Conservation (phyloP, 768 basidiomycete species). For the Thelephora aurantiotincta region DNA sequence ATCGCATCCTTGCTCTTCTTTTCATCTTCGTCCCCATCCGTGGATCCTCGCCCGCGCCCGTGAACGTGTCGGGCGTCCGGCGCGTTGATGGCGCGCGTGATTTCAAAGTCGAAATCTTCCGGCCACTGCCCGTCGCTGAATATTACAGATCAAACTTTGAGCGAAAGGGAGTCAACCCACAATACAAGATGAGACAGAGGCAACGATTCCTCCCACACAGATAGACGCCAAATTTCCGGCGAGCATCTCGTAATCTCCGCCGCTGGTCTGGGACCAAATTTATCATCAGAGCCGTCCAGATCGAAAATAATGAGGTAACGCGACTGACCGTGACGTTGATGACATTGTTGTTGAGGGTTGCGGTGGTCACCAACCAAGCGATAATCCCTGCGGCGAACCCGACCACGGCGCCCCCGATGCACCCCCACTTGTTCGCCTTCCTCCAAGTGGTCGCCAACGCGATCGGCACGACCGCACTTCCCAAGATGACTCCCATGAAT, state of each 20-base stretch:
- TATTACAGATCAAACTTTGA: not conserved
- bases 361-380: conserved; percentile 79
- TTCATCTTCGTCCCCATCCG: conserved; percentile 21
- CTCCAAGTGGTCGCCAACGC: conserved; percentile 78
- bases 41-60: conserved; percentile 9
- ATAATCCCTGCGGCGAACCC: conserved; percentile 61
- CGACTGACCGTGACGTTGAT: conserved; percentile 53
- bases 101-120: conserved; percentile 69
- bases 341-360: conserved; percentile 48
- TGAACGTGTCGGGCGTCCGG: conserved; percentile 5
- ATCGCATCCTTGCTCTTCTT: conserved; percentile 17
- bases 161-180: conserved; percentile 23
- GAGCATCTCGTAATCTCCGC: conserved; percentile 60
- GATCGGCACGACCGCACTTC: conserved; percentile 77
- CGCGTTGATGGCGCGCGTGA: conserved; percentile 66
- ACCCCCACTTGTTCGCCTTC: conserved; percentile 77
- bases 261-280: conserved; percentile 23
- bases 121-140: conserved; percentile 37
- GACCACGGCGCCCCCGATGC: conserved; percentile 53
- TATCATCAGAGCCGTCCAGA: conserved; percentile 8
- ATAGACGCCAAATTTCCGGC: conserved; percentile 85
- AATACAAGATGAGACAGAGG: conserved; percentile 47
- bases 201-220: conserved; percentile 65
- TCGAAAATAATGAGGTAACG: not conserved
- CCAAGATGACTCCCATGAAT: conserved; percentile 80